Evolutionary conservation across 139 green algal species (phyloP).

Genomic region (Chloropicon primus): DNA sequence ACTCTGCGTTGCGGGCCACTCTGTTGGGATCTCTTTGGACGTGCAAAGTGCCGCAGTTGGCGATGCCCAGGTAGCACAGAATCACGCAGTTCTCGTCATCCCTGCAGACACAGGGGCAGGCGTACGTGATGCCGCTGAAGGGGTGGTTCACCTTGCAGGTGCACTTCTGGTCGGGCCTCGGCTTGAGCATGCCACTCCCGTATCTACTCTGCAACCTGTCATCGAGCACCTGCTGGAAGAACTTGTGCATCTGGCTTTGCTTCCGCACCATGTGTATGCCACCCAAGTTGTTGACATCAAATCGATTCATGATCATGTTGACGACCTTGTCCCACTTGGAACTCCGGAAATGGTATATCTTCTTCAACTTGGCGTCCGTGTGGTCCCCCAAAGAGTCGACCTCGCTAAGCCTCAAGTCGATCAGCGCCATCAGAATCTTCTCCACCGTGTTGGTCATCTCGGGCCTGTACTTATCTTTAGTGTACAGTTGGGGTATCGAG

Average conservation of each 20-base stretch:
- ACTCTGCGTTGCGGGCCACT: neutral
- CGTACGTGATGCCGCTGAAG: neutral
- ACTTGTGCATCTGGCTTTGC: neutral
- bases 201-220: neutral
- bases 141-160: neutral
- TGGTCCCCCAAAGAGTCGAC: neutral
- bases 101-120: neutral
- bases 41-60: neutral
- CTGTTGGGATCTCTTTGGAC: neutral
- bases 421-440: neutral
- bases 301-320: neutral
- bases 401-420: neutral
- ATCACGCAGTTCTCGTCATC: neutral
- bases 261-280: neutral
- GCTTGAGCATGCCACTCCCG: neutral
- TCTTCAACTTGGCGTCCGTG: neutral
- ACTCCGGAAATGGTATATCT: neutral
- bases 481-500: neutral
- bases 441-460: neutral
- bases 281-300: neutral
- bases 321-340: neutral
- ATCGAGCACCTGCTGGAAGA: neutral
- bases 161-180: neutral
- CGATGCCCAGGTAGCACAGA: neutral
- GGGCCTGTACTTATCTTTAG: neutral